Conservation (phyloP, 169 alveolate genomes). For the Cryptosporidium muris region DNA sequence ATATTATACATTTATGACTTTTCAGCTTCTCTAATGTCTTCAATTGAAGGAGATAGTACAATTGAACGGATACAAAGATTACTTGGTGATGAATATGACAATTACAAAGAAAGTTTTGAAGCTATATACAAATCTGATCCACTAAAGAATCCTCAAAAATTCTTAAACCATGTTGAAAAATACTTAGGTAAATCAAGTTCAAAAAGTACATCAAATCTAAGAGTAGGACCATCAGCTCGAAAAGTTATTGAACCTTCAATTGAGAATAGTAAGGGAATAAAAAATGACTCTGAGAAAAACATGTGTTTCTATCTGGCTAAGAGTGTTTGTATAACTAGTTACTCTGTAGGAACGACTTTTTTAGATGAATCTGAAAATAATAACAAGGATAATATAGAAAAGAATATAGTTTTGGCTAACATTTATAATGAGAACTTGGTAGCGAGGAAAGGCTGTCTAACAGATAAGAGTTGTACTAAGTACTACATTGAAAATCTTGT, state of each 20-base stretch:
- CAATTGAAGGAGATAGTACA: slow-evolving; percentile 20
- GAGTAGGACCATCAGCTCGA: neutral
- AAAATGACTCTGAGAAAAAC: neutral
- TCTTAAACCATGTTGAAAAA: slow-evolving; percentile 47
- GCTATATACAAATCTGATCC: slow-evolving; percentile 44
- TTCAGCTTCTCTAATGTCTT: slow-evolving; percentile 1
- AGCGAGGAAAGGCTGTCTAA: slow-evolving; percentile 62
- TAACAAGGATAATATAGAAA: neutral
- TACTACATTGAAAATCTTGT: slow-evolving; percentile 2
- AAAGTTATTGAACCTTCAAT: neutral
- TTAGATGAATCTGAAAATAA: slow-evolving; percentile 3
- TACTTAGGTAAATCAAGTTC: slow-evolving; percentile 36
- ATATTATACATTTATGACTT: neutral
- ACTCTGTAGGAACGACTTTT: neutral
- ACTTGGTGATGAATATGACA: slow-evolving; percentile 55
- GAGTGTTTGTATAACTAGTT: slow-evolving; percentile 16
- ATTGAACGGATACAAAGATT: slow-evolving; percentile 21
- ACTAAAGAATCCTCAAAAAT: slow-evolving; percentile 44
- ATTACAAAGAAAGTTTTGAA: slow-evolving; percentile 53
- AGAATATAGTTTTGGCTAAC: neutral
- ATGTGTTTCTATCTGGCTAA: neutral
- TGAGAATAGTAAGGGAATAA: neutral
- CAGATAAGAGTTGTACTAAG: slow-evolving; percentile 54
- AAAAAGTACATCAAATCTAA: slow-evolving; percentile 5
- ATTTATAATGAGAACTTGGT: slow-evolving; percentile 18